Conservation (phyloP, 768 basidiomycete genomes). For the Boletus pseudo-olivaceus region DNA sequence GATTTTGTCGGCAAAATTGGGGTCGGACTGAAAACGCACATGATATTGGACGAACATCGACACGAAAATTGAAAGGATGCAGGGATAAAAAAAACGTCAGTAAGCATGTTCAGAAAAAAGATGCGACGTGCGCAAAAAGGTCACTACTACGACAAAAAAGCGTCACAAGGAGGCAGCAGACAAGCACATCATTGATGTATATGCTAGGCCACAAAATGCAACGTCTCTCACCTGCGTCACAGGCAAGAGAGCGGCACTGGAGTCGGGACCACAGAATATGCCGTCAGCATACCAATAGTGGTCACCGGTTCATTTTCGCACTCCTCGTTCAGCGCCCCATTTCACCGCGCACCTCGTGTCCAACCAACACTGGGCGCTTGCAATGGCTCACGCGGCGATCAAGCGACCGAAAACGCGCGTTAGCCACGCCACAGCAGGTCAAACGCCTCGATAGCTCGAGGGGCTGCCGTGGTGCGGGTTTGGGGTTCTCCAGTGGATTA, state of each 20-base stretch:
- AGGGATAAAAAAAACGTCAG: conserved; percentile 59
- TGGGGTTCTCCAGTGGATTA: conserved; percentile 86
- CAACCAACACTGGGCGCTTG: conserved; percentile 72
- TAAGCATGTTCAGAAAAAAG: conserved; percentile 36
- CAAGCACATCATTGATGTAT: conserved; percentile 47
- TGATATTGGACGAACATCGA: conserved; percentile 22
- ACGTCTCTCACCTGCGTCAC: conserved; percentile 59
- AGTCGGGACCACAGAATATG: conserved; percentile 19
- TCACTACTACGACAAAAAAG: conserved; percentile 32
- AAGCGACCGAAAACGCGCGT: conserved; percentile 93
- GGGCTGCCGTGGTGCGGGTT: conserved; percentile 79
- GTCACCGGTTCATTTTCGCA: conserved; percentile 52
- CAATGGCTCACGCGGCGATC: conserved; percentile 78
- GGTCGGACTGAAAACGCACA: conserved; percentile 62
- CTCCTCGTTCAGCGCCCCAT: conserved; percentile 98
- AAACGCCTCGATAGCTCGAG: conserved; percentile 80
- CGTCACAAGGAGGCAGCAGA: conserved; percentile 59
- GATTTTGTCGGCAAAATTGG: conserved; percentile 81
- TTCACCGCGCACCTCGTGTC: conserved; percentile 91
- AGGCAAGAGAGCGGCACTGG: conserved; percentile 47
- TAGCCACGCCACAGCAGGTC: conserved; percentile 70
- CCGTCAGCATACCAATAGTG: conserved; percentile 24
- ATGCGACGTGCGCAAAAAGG: conserved; percentile 25
- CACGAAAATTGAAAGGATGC: conserved; percentile 40
- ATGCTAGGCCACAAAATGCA: conserved; percentile 56